phyloP scores from a whole-genome alignment of 768 basidiomycete genomes.

The Pisolithus sp. region DNA sequence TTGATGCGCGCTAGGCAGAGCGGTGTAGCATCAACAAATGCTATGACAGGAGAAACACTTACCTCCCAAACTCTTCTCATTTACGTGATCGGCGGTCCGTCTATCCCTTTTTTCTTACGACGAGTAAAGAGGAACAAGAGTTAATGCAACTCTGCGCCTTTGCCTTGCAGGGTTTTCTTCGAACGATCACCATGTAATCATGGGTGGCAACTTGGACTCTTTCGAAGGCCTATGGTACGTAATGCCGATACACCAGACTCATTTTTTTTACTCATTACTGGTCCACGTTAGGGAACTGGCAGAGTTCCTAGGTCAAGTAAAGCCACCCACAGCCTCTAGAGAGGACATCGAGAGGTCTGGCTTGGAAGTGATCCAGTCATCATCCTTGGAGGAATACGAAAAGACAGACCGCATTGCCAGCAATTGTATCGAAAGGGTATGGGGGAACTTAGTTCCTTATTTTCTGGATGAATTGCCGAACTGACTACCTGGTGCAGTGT shows the following conservation, averaged over 20 bases:
- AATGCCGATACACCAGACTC: not conserved
- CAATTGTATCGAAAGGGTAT: slow-evolving; percentile 77
- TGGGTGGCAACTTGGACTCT: slow-evolving; percentile 70
- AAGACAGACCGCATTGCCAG: slow-evolving; percentile 56
- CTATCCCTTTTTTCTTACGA: not conserved
- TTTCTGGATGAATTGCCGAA: not conserved
- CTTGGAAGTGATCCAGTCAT: slow-evolving; percentile 64
- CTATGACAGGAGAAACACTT: slow-evolving; percentile 4
- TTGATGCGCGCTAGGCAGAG: slow-evolving; percentile 36
- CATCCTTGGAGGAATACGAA: slow-evolving; percentile 44
- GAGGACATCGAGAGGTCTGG: slow-evolving; percentile 85
- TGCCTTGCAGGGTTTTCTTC: slow-evolving; percentile 74
- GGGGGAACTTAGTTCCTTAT: slow-evolving; percentile 20
- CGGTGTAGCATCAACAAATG: not conserved
- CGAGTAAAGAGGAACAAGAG: not conserved
- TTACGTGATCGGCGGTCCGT: slow-evolving; percentile 78
- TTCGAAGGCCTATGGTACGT: slow-evolving; percentile 74
- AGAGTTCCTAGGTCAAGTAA: slow-evolving; percentile 75
- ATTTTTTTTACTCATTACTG: not conserved
- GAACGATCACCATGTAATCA: slow-evolving; percentile 81
- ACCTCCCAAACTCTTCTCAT: slow-evolving; percentile 77
- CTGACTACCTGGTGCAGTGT: slow-evolving; percentile 40
- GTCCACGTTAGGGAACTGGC: slow-evolving; percentile 58
- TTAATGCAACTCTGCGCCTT: slow-evolving; percentile 4
- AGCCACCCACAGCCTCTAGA: slow-evolving; percentile 74